These are phyloP conservation scores for Aspergillus novoparasiticus DNA, from an alignment of 2,329 filamentous ascomycete genomes.

Conservation along the genomic window DNA sequence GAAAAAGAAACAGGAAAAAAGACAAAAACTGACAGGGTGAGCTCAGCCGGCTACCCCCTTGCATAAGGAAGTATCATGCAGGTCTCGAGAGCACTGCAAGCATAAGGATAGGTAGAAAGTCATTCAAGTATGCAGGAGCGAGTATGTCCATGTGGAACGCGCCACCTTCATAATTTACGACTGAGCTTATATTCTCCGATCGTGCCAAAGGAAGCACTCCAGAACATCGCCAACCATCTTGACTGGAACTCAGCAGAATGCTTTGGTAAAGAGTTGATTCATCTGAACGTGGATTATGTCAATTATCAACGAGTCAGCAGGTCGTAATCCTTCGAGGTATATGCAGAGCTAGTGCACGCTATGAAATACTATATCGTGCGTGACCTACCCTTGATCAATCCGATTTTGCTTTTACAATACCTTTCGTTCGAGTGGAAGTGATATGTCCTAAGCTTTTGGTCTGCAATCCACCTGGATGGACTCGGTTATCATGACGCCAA, in stretches of 20 bases:
- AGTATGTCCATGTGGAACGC: background rate
- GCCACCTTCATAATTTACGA: background rate
- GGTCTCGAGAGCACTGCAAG: background rate
- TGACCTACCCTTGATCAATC: background rate
- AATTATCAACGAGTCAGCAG: background rate
- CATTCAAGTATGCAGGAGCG: background rate
- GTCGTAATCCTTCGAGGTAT: background rate
- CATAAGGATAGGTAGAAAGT: background rate
- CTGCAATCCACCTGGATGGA: background rate
- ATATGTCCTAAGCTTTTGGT: background rate
- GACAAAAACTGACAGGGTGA: background rate
- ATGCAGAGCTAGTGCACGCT: background rate
- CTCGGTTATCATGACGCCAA: no score
- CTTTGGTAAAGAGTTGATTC: background rate
- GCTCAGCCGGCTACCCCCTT: background rate
- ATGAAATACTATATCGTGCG: no score
- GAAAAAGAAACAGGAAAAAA: background rate
- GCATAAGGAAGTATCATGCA: conserved; percentile 2
- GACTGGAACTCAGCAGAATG: background rate
- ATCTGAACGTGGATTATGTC: background rate
- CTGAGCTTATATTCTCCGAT: background rate
- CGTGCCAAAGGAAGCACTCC: background rate
- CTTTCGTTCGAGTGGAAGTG: background rate
- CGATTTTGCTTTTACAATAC: background rate
- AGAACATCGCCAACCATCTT: background rate